Base-by-base conservation (phyloP, 2,329 filamentous ascomycete genomes). In the Aureobasidium musti region DNA sequence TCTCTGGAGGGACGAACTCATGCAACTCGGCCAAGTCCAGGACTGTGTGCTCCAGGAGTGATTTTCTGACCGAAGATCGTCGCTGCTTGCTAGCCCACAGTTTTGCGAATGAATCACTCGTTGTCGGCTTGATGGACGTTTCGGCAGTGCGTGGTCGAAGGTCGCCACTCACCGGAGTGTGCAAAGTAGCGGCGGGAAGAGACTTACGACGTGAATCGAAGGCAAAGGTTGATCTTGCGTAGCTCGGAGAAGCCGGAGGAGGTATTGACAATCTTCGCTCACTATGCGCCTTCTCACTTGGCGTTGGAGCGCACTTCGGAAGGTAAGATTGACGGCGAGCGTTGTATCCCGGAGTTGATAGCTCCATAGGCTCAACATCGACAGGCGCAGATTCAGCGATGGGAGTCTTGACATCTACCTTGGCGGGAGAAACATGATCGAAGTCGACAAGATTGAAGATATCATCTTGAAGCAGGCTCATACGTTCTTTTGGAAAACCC, bases 161-260 rank as follows among this genome's bases (percentile, higher is more conserved):
- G 13, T 45, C 64, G n/a, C 47, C 64, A 65, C 21, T 67, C 30
- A 30, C 69, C 65, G 26, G 74, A 70, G 57, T 70, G 63, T 33
- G 68, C 41, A 47, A 61, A 49, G 41, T 13, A 23, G 71, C 64
- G 7, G 71, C 65, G 50, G 74, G 74, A 19, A 77, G 67, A 11
- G 74, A 76, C 61, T 75, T 76, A 28, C 74, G 73, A 41, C 74
- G 70, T 21, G 73, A 71, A 54, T 73, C 71, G 43, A 68, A 76
- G 3, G 76, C 69, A 23, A 74, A 63, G 2, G 75, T 77, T 3
- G 75, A 70, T 43, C 71, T 60, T 23, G 74, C 74, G 66, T 75
- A 77, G 60, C 73, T 71, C 33, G 74, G 75, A 35, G 70, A 66
- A 19, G 59, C 35, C 17, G 13, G 5, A 4, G 67, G 57, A 10